Base-by-base conservation (phyloP, 306 rosid species). In the Malus orientalis region DNA sequence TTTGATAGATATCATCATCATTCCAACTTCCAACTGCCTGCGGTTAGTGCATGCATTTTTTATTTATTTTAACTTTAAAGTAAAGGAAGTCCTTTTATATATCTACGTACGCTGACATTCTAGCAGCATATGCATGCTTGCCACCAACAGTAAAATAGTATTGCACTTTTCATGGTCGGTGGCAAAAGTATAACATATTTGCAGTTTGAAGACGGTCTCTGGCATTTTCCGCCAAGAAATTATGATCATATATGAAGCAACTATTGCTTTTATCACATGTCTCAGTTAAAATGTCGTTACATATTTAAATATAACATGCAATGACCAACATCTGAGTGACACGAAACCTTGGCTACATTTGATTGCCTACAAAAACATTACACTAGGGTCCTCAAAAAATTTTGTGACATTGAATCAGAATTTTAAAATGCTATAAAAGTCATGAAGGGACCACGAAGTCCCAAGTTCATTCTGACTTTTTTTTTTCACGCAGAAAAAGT, bases 91-190 rank as follows among this genome's bases (percentile, higher is more conserved):
- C 55, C 67, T 22, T 22, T 20, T 20, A 33, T 36, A 36, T 36
- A 36, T 19, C 75, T 15, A 49, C 3, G 27, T 57, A 7, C 6
- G 44, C 23, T n/a, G 38, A 57, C 67, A 38, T 57, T 73, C 59
- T 23, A 73, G 40, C 76, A 58, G 16, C 67, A 15, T 4, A 19
- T 55, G 33, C 65, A 25, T 60, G 32, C 32, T 6, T 33, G 19
- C 36, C 51, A 71, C 18, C 15, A 14, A 16, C 33, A 6, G 54
- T 8, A 57, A 72, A 57, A 72, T 63, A 29, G 19, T 57, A 25
- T 22, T 72, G 68, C 67, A 58, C 68, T 67, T 22, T 73, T 73
- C 76, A 19, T 73, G 32, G 76, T 58, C 67, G 67, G 40, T 15
- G 0, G 76, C 40, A 22, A 59, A 73, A 55, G 75, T 55, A 54